Evolutionary conservation across 148 eudicot species (phyloP).

Genomic region (Arbutus unedo): DNA sequence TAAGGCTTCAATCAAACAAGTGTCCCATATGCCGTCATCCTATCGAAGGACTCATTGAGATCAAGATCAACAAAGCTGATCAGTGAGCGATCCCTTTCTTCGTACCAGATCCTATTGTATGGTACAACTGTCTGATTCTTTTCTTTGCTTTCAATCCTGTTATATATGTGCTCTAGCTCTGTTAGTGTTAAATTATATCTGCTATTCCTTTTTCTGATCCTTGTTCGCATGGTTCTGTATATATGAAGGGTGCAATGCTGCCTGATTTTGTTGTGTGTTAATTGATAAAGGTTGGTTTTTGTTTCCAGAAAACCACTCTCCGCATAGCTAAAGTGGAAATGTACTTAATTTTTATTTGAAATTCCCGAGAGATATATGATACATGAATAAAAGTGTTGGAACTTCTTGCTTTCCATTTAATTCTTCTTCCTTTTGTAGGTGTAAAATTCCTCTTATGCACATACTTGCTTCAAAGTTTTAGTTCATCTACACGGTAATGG

Average conservation of each 20-base stretch:
- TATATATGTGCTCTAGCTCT: conserved; percentile 9
- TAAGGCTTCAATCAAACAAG: conserved; percentile 60
- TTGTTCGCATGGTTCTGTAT: conserved; percentile 15
- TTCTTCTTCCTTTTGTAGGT: neutral
- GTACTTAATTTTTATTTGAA: neutral
- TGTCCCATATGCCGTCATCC: conserved; percentile 73
- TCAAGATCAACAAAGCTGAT: conserved; percentile 36
- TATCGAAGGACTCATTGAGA: conserved; percentile 55
- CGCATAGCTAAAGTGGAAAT: conserved; percentile 5
- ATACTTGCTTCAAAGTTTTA: conserved; percentile 13
- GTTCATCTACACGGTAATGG: neutral
- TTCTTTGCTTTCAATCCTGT: conserved; percentile 23
- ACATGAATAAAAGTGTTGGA: neutral
- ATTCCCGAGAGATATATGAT: neutral
- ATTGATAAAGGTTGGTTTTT: conserved; percentile 7
- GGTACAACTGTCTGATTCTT: conserved; percentile 14
- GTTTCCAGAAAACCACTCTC: conserved; percentile 2
- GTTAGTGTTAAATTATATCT: neutral
- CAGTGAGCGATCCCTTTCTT: conserved; percentile 20
- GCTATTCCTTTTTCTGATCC: neutral
- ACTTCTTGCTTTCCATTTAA: conserved; percentile 17
- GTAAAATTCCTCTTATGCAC: neutral
- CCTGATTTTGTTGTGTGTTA: neutral
- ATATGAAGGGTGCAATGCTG: neutral
- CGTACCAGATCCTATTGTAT: conserved; percentile 17